Evolutionary conservation across 208 protist genomes (phyloP).

Genomic region (Phytomonas francai): DNA sequence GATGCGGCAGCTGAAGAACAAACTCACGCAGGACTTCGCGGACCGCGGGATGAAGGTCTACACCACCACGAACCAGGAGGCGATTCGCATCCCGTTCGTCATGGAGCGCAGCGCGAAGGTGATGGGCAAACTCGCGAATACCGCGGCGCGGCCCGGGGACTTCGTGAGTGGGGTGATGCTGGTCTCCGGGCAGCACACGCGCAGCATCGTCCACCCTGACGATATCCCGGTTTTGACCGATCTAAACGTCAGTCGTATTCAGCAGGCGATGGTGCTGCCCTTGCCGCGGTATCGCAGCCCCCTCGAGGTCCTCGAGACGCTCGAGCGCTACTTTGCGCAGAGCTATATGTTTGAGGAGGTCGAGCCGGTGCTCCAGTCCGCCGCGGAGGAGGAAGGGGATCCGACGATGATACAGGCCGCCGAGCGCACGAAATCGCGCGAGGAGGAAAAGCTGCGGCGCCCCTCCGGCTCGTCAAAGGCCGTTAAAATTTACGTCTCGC

Average conservation of each 20-base stretch:
- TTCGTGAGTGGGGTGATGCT: slow-evolving; percentile 86
- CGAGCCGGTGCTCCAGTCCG: slow-evolving; percentile 17
- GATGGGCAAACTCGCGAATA: slow-evolving; percentile 65
- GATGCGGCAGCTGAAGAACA: slow-evolving; percentile 91
- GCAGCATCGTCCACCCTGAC: slow-evolving; percentile 77
- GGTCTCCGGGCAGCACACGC: slow-evolving; percentile 73
- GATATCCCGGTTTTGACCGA: slow-evolving; percentile 85
- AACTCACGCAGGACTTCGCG: slow-evolving; percentile 82
- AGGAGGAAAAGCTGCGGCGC: slow-evolving; percentile 19
- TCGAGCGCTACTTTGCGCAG: slow-evolving; percentile 81
- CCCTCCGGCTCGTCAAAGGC: slow-evolving; percentile 4
- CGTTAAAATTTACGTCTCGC: slow-evolving; percentile 47
- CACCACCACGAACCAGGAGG: slow-evolving; percentile 91
- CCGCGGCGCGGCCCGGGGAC: slow-evolving; percentile 33
- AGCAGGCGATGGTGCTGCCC: slow-evolving; percentile 83
- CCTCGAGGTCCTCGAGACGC: slow-evolving; percentile 66
- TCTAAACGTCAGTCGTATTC: slow-evolving; percentile 63
- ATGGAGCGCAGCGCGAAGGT: slow-evolving; percentile 91
- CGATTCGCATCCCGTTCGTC: slow-evolving; percentile 91
- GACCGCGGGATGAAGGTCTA: slow-evolving; percentile 78
- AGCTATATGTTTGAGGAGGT: slow-evolving; percentile 76
- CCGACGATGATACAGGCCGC: slow-evolving; percentile 1
- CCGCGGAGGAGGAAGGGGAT: slow-evolving; percentile 6
- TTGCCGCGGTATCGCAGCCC: slow-evolving; percentile 65
- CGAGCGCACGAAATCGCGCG: slow-evolving; percentile 13